phyloP scores from a whole-genome alignment of 2,329 filamentous ascomycete genomes.

The Colletotrichum chlorophyti region DNA sequence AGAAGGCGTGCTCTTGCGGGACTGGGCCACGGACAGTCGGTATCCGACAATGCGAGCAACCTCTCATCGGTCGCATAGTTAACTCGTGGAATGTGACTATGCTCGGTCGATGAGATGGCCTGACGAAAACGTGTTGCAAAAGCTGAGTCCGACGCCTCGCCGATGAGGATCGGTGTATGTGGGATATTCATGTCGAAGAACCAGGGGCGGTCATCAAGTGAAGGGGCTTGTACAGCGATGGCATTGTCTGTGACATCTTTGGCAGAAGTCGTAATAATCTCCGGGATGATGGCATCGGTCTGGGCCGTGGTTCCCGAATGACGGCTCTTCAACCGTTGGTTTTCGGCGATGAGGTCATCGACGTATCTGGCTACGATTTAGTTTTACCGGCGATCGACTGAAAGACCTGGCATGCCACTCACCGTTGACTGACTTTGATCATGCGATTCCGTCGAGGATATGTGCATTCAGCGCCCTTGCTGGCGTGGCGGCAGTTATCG shows the following conservation, averaged over 20 bases:
- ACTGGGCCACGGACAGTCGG: slow-evolving; percentile 45
- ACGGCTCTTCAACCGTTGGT: slow-evolving; percentile 35
- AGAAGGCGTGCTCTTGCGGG: slow-evolving; percentile 44
- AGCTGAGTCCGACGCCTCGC: slow-evolving; percentile 44
- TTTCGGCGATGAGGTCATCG: slow-evolving; percentile 42
- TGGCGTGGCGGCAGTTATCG: slow-evolving; percentile 39
- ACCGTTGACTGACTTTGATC: slow-evolving; percentile 41
- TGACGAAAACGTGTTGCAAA: slow-evolving; percentile 45
- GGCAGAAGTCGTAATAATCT: background rate
- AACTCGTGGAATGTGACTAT: slow-evolving; percentile 41
- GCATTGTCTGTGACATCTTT: slow-evolving; percentile 14
- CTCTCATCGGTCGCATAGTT: slow-evolving; percentile 42
- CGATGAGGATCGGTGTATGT: slow-evolving; percentile 42
- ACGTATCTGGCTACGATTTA: slow-evolving; percentile 35
- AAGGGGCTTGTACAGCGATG: slow-evolving; percentile 23
- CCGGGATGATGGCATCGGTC: background rate
- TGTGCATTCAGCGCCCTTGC: slow-evolving; percentile 38
- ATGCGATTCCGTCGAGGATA: slow-evolving; percentile 42
- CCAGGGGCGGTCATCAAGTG: slow-evolving; percentile 38
- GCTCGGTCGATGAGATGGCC: slow-evolving; percentile 38
- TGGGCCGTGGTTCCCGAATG: slow-evolving; percentile 17
- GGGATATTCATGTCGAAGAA: slow-evolving; percentile 42
- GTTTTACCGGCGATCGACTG: slow-evolving; percentile 7
- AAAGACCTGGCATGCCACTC: slow-evolving; percentile 29
- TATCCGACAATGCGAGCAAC: slow-evolving; percentile 35